Percentiles rank a stretch among this genome's conserved stretches.
Evolutionary conservation across 2,329 filamentous ascomycete genomes (phyloP).

Genomic region (Ophiostoma perfectum): DNA sequence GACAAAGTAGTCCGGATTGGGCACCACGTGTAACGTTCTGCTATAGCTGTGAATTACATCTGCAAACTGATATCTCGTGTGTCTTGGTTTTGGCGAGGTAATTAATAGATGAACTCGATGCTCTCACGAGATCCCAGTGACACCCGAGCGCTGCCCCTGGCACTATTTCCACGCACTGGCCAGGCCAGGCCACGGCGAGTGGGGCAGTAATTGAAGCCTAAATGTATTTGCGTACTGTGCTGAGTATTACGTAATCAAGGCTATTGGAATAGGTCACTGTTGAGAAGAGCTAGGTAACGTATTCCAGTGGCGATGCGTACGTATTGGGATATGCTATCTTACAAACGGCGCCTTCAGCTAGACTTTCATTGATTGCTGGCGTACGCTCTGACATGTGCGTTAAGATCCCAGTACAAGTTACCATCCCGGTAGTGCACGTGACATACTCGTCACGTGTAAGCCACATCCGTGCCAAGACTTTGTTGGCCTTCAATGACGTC

Average conservation of each 20-base stretch:
- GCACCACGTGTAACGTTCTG: not conserved
- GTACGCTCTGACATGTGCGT: not conserved
- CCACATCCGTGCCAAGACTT: no score
- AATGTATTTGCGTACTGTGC: constrained; percentile 7
- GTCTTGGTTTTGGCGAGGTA: not conserved
- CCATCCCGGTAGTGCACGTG: not conserved
- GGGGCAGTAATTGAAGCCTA: constrained; percentile 6
- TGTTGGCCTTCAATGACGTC: no score
- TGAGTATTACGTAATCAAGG: not conserved
- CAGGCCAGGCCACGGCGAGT: not conserved
- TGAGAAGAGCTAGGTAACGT: not conserved
- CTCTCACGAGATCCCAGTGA: constrained; percentile 2
- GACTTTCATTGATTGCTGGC: not conserved
- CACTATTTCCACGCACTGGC: not conserved
- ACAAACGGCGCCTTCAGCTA: no score
- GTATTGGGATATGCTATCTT: not conserved
- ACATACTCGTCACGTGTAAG: not conserved
- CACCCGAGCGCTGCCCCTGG: constrained; percentile 6
- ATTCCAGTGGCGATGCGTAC: no score
- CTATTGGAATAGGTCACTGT: not conserved
- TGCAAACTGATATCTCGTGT: not conserved
- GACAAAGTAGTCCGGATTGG: not conserved
- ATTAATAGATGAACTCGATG: not conserved
- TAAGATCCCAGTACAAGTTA: not conserved
- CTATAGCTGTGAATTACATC: not conserved